Base-by-base conservation (phyloP, 1,139 yeast species). In the Wickerhamiella pararugosa region DNA sequence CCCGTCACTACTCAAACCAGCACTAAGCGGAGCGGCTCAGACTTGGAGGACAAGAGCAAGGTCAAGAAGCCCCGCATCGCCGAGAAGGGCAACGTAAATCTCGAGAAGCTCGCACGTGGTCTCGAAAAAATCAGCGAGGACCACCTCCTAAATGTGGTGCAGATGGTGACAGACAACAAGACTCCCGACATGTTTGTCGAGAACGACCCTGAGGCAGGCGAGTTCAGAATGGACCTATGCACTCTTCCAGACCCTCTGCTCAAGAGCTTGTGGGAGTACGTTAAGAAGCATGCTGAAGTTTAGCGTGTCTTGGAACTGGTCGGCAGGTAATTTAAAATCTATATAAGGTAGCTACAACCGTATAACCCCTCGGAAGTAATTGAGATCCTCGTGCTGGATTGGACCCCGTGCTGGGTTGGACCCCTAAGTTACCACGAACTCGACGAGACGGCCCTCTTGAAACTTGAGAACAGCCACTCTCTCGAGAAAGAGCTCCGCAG, bases 131-230 rank as follows among this genome's bases (percentile, higher is more conserved):
- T 90, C 48, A 78, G 71, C 47, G 98, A 90, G 62, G 97, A 90
- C 59, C 97, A 90, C 60, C 70, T 90, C 54, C 75, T 90, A 45
- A 93, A 87, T 32, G 92, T 90, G 41, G 97, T 90, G 43, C 97
- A 90, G 63, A 87, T 90, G 96, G 93, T 90, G 32, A 86, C 94
- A 43, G 97, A 90, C 61, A 90, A 90, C 64, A 77, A 84, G 61
- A 86, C 97, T 11, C 78, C 83, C 39, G 97, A 90, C 45, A 90
- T 90, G 95, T 86, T 82, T 62, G 82, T 90, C 56, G 86, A 87
- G 60, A 90, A 90, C 62, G 95, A 90, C 58, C 87, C 83, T 41
- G 97, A 87, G 50, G 92, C 84, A 55, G 98, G 98, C 40, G 98
- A 90, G 65, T 90, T 90, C 61, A 87, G 94, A 46, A 84, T 90